Conservation (phyloP, 345 rosid species). For the Iberis pinnata region DNA sequence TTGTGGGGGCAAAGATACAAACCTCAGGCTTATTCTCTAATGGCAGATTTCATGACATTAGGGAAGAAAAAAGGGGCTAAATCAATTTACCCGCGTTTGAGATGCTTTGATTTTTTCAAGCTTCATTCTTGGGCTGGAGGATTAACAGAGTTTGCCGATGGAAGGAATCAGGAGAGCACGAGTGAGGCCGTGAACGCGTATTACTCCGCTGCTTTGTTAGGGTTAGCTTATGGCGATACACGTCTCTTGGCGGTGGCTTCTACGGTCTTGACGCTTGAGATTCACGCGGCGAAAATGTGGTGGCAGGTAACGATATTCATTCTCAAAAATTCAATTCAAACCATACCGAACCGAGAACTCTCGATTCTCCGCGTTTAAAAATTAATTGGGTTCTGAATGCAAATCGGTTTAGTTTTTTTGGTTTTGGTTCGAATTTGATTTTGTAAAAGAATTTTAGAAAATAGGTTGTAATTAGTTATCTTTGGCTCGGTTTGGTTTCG, state of each 20-base stretch:
- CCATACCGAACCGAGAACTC: constrained; percentile 4
- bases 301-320: constrained; percentile 57
- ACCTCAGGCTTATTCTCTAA: constrained; percentile 69
- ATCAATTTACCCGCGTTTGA: constrained; percentile 59
- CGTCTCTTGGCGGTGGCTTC: constrained; percentile 66
- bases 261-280: constrained; percentile 62
- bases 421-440: background rate
- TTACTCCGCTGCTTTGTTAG: constrained; percentile 86
- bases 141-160: constrained; percentile 74
- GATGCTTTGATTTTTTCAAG: constrained; percentile 84
- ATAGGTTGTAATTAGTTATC: no score
- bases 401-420: background rate
- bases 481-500: no score
- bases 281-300: constrained; percentile 84
- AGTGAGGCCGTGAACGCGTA: constrained; percentile 91
- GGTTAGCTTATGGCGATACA: constrained; percentile 85
- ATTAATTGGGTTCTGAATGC: background rate
- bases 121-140: constrained; percentile 98
- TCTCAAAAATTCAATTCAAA: background rate
- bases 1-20: constrained; percentile 78
- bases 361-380: background rate
- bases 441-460: no score
- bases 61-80: constrained; percentile 32
- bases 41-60: constrained; percentile 78
- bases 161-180: constrained; percentile 87